Conservation (phyloP, 148 eudicot genomes). For the Amaranthus cruentus region DNA sequence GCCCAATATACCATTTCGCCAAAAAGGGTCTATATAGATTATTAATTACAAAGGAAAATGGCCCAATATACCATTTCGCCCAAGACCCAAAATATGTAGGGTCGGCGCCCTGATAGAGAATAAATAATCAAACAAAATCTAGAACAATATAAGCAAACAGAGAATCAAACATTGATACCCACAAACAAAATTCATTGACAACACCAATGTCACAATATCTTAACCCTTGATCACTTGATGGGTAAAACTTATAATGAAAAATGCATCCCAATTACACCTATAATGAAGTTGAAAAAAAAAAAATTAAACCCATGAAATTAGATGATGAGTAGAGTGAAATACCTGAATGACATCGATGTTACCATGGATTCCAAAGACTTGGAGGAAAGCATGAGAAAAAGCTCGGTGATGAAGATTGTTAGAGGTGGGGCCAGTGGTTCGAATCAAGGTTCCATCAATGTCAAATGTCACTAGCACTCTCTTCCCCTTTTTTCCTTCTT, state of each 20-base stretch:
- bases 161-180: too few relatives aligned
- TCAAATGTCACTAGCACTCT: constrained; percentile 19
- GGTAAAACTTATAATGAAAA: not conserved
- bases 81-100: too few relatives aligned
- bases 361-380: constrained; percentile 19
- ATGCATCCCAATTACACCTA: not conserved
- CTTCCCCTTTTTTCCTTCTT: constrained; percentile 8
- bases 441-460: constrained; percentile 21
- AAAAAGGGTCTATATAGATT: too few relatives aligned
- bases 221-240: too few relatives aligned
- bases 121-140: too few relatives aligned
- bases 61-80: too few relatives aligned
- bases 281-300: not conserved
- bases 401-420: constrained; percentile 19
- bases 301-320: not conserved
- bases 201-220: too few relatives aligned
- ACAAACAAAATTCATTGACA: too few relatives aligned
- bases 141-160: too few relatives aligned
- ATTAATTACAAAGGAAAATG: too few relatives aligned
- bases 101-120: too few relatives aligned
- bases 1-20: too few relatives aligned
- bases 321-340: not conserved
- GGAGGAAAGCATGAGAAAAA: constrained; percentile 13
- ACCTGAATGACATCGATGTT: constrained; percentile 18
- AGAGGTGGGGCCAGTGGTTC: constrained; percentile 12